These are phyloP conservation scores for Cytidiella melzeri DNA, from an alignment of 768 basidiomycete species.

Conservation along the genomic window DNA sequence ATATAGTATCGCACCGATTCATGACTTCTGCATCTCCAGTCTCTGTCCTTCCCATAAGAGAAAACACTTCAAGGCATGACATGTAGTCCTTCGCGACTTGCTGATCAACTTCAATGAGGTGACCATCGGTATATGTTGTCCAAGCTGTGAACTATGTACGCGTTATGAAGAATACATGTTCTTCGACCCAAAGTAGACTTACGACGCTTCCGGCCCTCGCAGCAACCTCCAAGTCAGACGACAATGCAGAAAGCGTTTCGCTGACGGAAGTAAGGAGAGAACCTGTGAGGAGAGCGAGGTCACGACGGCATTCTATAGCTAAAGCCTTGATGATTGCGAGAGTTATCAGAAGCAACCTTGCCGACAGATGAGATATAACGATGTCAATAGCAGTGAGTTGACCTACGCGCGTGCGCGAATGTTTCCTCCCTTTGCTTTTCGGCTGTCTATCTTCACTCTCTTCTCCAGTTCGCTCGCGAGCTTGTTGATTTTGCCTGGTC, in stretches of 20 bases:
- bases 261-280: conserved; percentile 64
- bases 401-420: conserved; percentile 74
- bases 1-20: conserved; percentile 56
- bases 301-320: conserved; percentile 81
- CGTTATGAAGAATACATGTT: conserved; percentile 3
- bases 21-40: conserved; percentile 60
- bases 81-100: conserved; percentile 66
- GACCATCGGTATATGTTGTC: conserved; percentile 88
- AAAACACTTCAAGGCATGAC: conserved; percentile 57
- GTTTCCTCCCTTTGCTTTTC: conserved; percentile 71
- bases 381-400: not conserved
- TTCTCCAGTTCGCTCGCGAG: conserved; percentile 75
- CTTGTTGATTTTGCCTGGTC: conserved; percentile 75
- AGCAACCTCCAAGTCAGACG: conserved; percentile 66
- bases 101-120: conserved; percentile 73
- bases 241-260: conserved; percentile 44
- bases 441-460: conserved; percentile 53
- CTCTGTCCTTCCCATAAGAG: conserved; percentile 48
- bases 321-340: conserved; percentile 77
- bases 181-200: conserved; percentile 26
- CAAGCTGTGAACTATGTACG: conserved; percentile 76
- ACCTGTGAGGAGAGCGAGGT: conserved; percentile 69
- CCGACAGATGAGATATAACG: not conserved
- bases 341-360: conserved; percentile 73
- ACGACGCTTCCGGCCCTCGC: conserved; percentile 79